Evolutionary conservation across 2,329 filamentous ascomycete species (phyloP).

Genomic region (Torrubiella hemipterigena): DNA sequence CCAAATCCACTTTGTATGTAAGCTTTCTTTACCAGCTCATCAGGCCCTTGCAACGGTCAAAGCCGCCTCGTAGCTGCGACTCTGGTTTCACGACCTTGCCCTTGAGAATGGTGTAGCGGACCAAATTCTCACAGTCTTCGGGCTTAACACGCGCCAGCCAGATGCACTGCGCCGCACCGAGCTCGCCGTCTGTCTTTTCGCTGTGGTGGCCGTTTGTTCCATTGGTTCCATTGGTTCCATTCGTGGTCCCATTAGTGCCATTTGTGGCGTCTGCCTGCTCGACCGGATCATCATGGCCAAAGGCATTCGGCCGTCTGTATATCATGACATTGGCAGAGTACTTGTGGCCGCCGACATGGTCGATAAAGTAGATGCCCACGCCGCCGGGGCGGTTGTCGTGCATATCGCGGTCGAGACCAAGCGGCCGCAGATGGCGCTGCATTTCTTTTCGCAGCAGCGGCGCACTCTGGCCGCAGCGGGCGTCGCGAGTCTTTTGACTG

Average conservation of each 20-base stretch:
- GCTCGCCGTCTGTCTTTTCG: slow-evolving; percentile 16
- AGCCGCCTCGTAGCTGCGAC: slow-evolving; percentile 75
- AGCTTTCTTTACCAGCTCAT: slow-evolving; percentile 64
- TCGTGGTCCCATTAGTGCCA: background rate
- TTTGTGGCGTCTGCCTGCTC: background rate
- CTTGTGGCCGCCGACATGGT: slow-evolving; percentile 92
- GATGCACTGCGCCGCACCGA: slow-evolving; percentile 74
- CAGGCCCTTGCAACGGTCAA: slow-evolving; percentile 69
- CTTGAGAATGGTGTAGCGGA: slow-evolving; percentile 79
- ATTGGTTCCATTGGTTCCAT: slow-evolving; percentile 13
- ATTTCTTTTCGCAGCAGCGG: slow-evolving; percentile 82
- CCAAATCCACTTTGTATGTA: too few species aligned
- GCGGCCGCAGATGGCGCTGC: slow-evolving; percentile 72
- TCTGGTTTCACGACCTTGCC: slow-evolving; percentile 90
- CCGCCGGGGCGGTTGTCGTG: slow-evolving; percentile 84
- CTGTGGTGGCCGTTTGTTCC: slow-evolving; percentile 11
- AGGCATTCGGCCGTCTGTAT: slow-evolving; percentile 57
- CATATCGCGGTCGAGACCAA: slow-evolving; percentile 76
- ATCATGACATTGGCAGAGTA: slow-evolving; percentile 92
- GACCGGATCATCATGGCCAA: slow-evolving; percentile 35
- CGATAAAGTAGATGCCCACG: slow-evolving; percentile 93
- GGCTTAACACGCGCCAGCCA: slow-evolving; percentile 80
- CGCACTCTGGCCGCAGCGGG: slow-evolving; percentile 86
- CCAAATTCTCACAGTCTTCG: slow-evolving; percentile 86
- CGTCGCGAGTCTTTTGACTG: slow-evolving; percentile 88